Percentiles rank a stretch among this genome's conserved stretches.
These are phyloP conservation scores for Actinidia polygama DNA, from an alignment of 179 eudicot species.

Conservation along the genomic window DNA sequence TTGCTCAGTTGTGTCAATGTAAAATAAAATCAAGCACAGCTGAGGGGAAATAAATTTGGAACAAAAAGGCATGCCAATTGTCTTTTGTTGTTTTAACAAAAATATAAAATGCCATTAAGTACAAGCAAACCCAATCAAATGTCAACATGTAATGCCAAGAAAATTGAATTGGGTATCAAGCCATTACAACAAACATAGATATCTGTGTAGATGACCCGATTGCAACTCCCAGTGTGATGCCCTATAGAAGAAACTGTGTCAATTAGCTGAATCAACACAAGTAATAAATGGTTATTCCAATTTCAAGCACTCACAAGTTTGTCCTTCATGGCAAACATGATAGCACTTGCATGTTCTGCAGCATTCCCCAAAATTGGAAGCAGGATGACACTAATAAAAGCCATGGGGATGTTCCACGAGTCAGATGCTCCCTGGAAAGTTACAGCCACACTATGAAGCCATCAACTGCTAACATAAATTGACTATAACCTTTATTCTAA, in stretches of 20 bases:
- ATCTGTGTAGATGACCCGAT: constrained; percentile 98
- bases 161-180: constrained; percentile 16
- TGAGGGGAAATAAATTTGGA: not conserved
- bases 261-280: constrained; percentile 14
- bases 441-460: constrained; percentile 18
- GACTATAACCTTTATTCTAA: not conserved
- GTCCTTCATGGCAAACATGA: constrained; percentile 95
- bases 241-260: constrained; percentile 45
- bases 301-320: constrained; percentile 72
- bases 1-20: not conserved
- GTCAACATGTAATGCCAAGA: constrained; percentile 5
- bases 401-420: constrained; percentile 73
- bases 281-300: not conserved
- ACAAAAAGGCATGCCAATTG: not conserved
- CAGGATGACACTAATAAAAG: constrained; percentile 89
- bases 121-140: not conserved
- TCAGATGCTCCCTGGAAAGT: constrained; percentile 85
- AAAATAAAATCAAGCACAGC: not conserved
- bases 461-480: constrained; percentile 19
- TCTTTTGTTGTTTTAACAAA: not conserved
- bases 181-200: constrained; percentile 95
- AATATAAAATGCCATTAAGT: not conserved
- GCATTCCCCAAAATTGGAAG: constrained; percentile 98
- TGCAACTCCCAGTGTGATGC: constrained; percentile 89
- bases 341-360: constrained; percentile 97